Percentiles rank a stretch among this genome's conserved stretches.
Evolutionary conservation across 1,284 basidiomycete species (phyloP).

Genomic region (Ceratobasidium sp.): DNA sequence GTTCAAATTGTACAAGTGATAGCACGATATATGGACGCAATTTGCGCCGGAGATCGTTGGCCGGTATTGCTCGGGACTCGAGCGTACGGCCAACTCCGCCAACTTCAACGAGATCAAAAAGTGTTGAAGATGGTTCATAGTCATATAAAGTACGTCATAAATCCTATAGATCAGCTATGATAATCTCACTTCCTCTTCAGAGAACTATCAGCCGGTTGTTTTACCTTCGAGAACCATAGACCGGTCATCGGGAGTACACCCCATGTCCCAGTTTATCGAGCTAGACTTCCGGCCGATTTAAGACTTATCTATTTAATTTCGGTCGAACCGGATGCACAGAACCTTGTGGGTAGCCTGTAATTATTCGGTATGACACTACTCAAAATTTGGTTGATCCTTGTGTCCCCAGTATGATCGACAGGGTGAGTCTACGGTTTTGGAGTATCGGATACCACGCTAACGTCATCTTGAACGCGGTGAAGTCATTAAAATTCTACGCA

Average conservation of each 20-base stretch:
- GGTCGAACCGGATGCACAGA: conserved; percentile 1
- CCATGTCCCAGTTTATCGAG: conserved; percentile 21
- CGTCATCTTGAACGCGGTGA: not conserved
- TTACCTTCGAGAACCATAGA: not conserved
- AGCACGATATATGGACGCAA: not conserved
- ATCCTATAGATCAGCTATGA: not conserved
- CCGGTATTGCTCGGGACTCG: not conserved
- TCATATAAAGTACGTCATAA: not conserved
- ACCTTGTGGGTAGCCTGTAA: not conserved
- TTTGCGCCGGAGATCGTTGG: conserved; percentile 4
- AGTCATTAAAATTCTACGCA: conserved; percentile 11
- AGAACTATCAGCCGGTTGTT: not conserved
- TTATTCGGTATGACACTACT: too few species aligned
- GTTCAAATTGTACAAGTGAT: not conserved
- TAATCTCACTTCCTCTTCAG: not conserved
- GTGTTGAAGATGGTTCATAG: conserved; percentile 7
- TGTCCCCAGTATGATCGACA: not conserved
- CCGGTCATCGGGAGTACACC: not conserved
- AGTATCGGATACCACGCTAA: not conserved
- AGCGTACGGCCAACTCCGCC: not conserved
- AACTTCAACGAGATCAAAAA: conserved; percentile 9
- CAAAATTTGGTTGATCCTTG: too few species aligned
- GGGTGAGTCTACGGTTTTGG: not conserved
- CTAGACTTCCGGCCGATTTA: not conserved
- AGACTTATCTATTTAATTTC: conserved; percentile 9